Percentiles rank a stretch among this genome's conserved stretches.
phyloP scores from a whole-genome alignment of 2,329 filamentous ascomycete species.

The Aspergillus novoparasiticus region DNA sequence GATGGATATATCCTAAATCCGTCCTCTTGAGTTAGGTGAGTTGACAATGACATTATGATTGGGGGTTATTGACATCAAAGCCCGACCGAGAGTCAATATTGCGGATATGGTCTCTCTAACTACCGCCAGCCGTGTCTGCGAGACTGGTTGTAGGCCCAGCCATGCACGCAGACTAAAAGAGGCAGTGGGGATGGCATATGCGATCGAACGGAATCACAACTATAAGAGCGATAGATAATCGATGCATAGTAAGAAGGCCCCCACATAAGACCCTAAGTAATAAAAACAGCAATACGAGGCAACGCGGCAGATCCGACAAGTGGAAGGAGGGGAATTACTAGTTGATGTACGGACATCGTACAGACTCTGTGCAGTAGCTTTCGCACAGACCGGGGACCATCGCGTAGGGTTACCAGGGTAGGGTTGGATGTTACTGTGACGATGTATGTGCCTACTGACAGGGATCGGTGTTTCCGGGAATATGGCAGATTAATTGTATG shows the following conservation, averaged over 20 bases:
- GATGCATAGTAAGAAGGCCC: neutral
- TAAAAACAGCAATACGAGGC: neutral
- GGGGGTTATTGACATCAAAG: neutral
- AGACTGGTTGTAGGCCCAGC: neutral
- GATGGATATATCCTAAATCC: neutral
- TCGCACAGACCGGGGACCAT: too few relatives aligned
- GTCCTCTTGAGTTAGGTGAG: neutral
- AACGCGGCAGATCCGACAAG: neutral
- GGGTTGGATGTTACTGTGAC: too few relatives aligned
- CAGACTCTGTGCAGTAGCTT: too few relatives aligned
- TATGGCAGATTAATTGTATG: neutral
- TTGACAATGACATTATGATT: too few relatives aligned
- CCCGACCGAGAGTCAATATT: neutral
- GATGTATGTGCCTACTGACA: too few relatives aligned
- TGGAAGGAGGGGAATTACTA: neutral
- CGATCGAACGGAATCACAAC: neutral
- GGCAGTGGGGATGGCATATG: neutral
- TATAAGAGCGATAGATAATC: neutral
- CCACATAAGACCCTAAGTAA: neutral
- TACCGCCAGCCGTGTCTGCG: neutral
- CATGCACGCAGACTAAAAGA: neutral
- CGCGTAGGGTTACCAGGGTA: too few relatives aligned
- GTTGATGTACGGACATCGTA: too few relatives aligned
- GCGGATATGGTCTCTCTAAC: neutral
- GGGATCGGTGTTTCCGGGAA: neutral